These are phyloP conservation scores for Penicillium sp. DNA, from an alignment of 2,329 filamentous ascomycete genomes.

Conservation along the genomic window DNA sequence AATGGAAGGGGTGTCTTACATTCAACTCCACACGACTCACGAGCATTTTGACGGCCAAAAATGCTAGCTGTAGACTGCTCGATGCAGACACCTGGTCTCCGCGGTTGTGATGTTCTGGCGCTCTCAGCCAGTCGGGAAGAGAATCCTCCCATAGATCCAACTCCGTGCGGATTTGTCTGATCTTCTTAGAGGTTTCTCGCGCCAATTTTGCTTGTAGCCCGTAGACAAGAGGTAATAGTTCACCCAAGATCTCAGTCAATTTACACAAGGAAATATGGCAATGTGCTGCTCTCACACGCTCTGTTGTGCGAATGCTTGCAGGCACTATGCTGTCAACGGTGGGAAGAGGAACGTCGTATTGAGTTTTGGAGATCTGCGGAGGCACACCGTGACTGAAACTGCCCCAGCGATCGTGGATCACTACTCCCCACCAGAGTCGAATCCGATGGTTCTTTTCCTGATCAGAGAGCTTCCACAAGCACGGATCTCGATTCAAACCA, in stretches of 20 bases:
- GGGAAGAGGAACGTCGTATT: constrained; percentile 58
- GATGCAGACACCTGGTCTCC: constrained; percentile 40
- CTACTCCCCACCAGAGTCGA: constrained; percentile 58
- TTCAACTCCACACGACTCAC: constrained; percentile 49
- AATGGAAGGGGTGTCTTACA: constrained; percentile 29
- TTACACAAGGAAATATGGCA: constrained; percentile 56
- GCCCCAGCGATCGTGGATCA: constrained; percentile 59
- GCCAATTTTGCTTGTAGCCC: constrained; percentile 44
- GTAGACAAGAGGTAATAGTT: constrained; percentile 48
- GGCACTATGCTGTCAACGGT: constrained; percentile 44
- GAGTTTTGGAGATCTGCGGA: constrained; percentile 53
- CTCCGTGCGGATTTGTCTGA: constrained; percentile 48
- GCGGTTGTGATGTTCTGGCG: constrained; percentile 30
- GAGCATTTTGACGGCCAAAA: constrained; percentile 49
- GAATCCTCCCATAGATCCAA: constrained; percentile 49
- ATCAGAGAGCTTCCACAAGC: constrained; percentile 52
- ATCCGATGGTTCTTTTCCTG: constrained; percentile 54
- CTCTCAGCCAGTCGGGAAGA: constrained; percentile 45
- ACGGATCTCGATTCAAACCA: constrained; percentile 57
- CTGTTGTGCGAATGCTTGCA: constrained; percentile 36
- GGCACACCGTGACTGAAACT: constrained; percentile 59
- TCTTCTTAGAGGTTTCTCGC: constrained; percentile 46
- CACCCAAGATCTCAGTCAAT: constrained; percentile 49
- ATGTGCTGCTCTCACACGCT: constrained; percentile 48
- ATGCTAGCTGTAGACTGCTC: constrained; percentile 47